Conservation (phyloP, 495 filamentous ascomycete species). For the Lophiostoma macrostomum region DNA sequence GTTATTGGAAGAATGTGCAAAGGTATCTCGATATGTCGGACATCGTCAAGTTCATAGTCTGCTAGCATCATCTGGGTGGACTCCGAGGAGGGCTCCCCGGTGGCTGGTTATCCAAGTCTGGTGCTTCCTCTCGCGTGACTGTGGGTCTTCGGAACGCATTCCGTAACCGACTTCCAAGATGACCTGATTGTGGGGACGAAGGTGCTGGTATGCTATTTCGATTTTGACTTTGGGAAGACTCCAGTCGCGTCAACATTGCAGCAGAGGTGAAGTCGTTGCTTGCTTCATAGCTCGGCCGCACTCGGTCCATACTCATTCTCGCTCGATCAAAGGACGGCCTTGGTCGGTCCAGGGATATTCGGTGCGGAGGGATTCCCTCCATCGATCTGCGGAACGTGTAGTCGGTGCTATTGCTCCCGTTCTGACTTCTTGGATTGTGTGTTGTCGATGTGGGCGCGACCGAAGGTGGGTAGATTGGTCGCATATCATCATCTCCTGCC, state of each 20-base stretch:
- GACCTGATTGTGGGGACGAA: not conserved
- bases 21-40: constrained; percentile 12
- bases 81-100: constrained; percentile 9
- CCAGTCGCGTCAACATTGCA: constrained; percentile 75
- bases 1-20: constrained; percentile 17
- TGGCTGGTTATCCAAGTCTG: constrained; percentile 3
- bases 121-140: constrained; percentile 27
- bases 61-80: constrained; percentile 2
- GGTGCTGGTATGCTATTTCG: constrained; percentile 6
- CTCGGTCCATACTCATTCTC: constrained; percentile 68
- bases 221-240: constrained; percentile 47
- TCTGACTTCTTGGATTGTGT: constrained; percentile 79
- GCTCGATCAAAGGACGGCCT: constrained; percentile 77
- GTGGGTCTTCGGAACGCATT: constrained; percentile 27
- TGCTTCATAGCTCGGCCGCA: constrained; percentile 75
- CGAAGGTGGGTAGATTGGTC: constrained; percentile 89
- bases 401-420: constrained; percentile 89
- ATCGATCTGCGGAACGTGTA: constrained; percentile 55
- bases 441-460: constrained; percentile 71
- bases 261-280: constrained; percentile 89
- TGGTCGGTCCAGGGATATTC: constrained; percentile 45
- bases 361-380: constrained; percentile 11
- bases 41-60: constrained; percentile 7
- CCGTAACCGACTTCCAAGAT: constrained; percentile 25
- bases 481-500: constrained; percentile 72